Base-by-base conservation (phyloP, 768 basidiomycete species). In the Rhodotorula kratochvilovae region DNA sequence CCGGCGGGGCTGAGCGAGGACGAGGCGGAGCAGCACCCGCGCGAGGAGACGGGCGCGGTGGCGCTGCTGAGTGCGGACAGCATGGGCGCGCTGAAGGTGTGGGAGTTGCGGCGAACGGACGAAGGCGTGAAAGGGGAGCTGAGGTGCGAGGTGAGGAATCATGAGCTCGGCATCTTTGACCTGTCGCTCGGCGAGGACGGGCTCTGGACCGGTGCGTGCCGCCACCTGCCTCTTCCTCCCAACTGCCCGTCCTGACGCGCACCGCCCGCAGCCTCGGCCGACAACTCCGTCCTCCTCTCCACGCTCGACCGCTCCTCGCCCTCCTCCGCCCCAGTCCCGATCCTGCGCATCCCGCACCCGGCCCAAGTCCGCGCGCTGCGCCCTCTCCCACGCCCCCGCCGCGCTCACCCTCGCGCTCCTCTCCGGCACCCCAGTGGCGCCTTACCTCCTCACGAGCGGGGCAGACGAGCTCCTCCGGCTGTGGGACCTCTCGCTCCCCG, bases 31-130 rank as follows among this genome's bases (percentile, higher is more conserved):
- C 29, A 63, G 8, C 12, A 46, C 16, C 17, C 50, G 33, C 59
- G 59, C 33, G 39, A 59, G 63, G 50, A 39, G 66, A 74, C 53
- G 46, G 71, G 58, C 23, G 31, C 58, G 48, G 71, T 67, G 1
- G 81, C 84, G 36, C 80, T 98, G 10, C 90, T 88, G 79, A 91
- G 92, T 0, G 91, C 86, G 13, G 95, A 98, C 80, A 94, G 91
- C 6, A 90, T 98, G 88, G 96, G 95, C 4, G 79, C 89, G 16
- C 87, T 97, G 78, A 90, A 88, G 70, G 81, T 87, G 39, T 99
- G 94, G 94, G 81, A 85, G 35, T 77, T 95, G 61, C 80, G 81
- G 57, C 80, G 78, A 63, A 85, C 85, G 73, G 83, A 84, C 3
- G 88, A 87, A 80, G 80, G 56, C 81, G 82, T 75, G 81, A 81